Evolutionary conservation across 306 rosid genomes (phyloP).

Genomic region (Quercus wislizeni): DNA sequence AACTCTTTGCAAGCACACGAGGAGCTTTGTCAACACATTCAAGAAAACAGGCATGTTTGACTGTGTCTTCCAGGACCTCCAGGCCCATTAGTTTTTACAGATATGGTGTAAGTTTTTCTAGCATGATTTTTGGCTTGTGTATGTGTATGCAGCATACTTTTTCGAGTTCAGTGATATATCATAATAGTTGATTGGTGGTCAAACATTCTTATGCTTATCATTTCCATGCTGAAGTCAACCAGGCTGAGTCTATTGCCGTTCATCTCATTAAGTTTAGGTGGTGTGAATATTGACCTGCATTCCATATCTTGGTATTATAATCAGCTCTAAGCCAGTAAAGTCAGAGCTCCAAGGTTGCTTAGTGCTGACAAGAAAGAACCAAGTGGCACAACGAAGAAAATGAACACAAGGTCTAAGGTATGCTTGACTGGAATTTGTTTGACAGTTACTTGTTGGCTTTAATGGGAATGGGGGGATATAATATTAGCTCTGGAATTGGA

Average conservation of each 20-base stretch:
- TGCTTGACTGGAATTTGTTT: background rate
- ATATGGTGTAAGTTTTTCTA: background rate
- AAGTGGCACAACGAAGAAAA: background rate
- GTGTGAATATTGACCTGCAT: background rate
- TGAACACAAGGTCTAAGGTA: background rate
- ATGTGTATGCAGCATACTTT: too few species aligned
- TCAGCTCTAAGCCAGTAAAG: background rate
- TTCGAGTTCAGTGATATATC: background rate
- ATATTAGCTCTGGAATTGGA: background rate
- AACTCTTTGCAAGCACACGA: constrained; percentile 47
- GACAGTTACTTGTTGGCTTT: background rate
- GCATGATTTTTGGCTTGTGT: background rate
- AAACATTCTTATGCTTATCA: background rate
- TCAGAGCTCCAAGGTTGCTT: background rate
- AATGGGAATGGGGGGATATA: background rate
- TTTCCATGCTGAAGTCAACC: background rate
- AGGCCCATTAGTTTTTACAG: background rate
- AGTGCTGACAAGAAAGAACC: background rate
- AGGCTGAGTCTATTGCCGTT: background rate
- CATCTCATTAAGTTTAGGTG: background rate
- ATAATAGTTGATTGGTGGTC: background rate
- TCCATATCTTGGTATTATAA: background rate
- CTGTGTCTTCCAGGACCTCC: constrained; percentile 12
- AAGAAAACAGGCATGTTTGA: constrained; percentile 22
- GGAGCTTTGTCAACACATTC: constrained; percentile 50